Base-by-base conservation (phyloP, 78 protist genomes). In the Diacronema lutheri region DNA sequence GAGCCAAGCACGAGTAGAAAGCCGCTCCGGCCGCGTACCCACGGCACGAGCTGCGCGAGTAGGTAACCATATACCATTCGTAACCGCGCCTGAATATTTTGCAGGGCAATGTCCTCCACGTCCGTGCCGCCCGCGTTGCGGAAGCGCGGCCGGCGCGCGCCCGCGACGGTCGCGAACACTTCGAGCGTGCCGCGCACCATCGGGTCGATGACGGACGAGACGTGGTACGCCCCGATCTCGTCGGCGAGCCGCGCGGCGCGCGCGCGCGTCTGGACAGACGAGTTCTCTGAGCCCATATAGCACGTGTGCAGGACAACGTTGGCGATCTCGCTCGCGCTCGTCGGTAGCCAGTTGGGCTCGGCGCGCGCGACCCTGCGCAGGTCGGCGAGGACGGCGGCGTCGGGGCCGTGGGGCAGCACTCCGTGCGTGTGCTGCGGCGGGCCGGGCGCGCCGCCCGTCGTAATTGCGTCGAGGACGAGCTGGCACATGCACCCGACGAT, bases 21-120 rank as follows among this genome's bases (percentile, higher is more conserved):
- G 40, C 95, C 96, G 14, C 11, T 56, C 14, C 46, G 68, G 38
- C 14, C 68, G 21, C n/a, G 84, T 23, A 69, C 88, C 94, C 95
- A 91, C 19, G 88, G 92, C 71, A 92, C 55, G 2, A 93, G 90
- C 58, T 90, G 89, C 20, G 95, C 97, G 40, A 92, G 57, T 19
- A 91, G 76, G 87, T 94, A 93, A 10, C 94, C 88, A 1, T 91
- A 0, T 0, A 92, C 94, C 96, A 94, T 94, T 16, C 96, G 92
- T 0, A 62, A 26, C 29, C 93, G 82, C 25, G 90, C 88, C 87
- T 94, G 97, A 31, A 95, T 84, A 68, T 95, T 95, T 72, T 95
- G 97, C 44, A 95, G 88, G 16, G 97, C 97, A 10, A 80, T 0
- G 46, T 61, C 9, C 41, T 56, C 60, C 6, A n/a, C 29, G 7